phyloP scores from a whole-genome alignment of 2,329 filamentous ascomycete species.

The Colletotrichum incanum region DNA sequence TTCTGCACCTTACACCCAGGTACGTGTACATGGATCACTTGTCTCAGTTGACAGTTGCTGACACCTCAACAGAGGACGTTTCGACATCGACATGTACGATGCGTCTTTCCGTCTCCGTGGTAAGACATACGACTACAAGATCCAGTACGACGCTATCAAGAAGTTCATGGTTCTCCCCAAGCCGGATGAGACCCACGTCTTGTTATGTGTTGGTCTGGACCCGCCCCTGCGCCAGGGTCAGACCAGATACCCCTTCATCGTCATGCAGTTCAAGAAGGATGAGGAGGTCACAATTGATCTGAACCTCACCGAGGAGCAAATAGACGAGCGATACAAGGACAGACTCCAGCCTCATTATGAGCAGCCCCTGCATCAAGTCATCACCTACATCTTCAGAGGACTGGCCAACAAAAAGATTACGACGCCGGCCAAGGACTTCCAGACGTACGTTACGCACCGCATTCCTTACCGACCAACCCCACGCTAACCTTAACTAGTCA shows the following conservation, averaged over 20 bases:
- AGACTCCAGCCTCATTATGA: slow-evolving; percentile 93
- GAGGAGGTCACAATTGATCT: slow-evolving; percentile 97
- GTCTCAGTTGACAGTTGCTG: slow-evolving; percentile 42
- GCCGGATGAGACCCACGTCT: slow-evolving; percentile 96
- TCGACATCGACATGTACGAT: slow-evolving; percentile 99
- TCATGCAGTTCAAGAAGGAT: slow-evolving; percentile 99
- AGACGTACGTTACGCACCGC: slow-evolving; percentile 66
- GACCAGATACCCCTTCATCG: slow-evolving; percentile 96
- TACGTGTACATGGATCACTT: slow-evolving; percentile 53
- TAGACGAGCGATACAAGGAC: slow-evolving; percentile 89
- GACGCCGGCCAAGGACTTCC: slow-evolving; percentile 93
- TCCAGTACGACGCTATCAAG: slow-evolving; percentile 97
- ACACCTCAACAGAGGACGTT: slow-evolving; percentile 82
- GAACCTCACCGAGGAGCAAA: slow-evolving; percentile 92
- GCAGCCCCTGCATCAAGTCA: slow-evolving; percentile 91
- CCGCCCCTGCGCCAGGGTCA: slow-evolving; percentile 96
- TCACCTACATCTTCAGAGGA: slow-evolving; percentile 95
- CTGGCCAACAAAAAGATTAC: slow-evolving; percentile 96
- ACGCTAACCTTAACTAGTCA: slow-evolving; percentile 69
- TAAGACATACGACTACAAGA: slow-evolving; percentile 99
- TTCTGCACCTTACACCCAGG: slow-evolving; percentile 96
- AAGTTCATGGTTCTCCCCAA: slow-evolving; percentile 99
- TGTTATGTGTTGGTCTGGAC: slow-evolving; percentile 95
- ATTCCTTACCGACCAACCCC: background rate
- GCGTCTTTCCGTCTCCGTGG: slow-evolving; percentile 95